Evolutionary conservation across 257 asterid species (phyloP).

Genomic region (Penstemon barbatus): DNA sequence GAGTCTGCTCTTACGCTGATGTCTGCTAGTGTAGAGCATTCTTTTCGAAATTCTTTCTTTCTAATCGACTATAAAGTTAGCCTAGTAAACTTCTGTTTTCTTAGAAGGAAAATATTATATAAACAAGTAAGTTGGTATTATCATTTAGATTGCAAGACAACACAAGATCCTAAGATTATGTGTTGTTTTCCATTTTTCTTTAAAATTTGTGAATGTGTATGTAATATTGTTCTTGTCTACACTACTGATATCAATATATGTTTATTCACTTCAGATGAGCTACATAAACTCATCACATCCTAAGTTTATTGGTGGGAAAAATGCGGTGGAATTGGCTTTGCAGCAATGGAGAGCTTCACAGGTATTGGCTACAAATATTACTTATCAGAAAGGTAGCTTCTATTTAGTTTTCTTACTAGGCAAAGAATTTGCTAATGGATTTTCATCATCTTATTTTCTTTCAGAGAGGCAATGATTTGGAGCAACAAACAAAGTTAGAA

Average conservation of each 20-base stretch:
- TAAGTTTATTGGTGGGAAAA: constrained; percentile 66
- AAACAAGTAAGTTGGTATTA: too few relatives aligned
- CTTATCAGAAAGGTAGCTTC: not conserved
- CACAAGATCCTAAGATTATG: too few relatives aligned
- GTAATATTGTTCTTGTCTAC: too few relatives aligned
- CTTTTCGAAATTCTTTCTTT: too few relatives aligned
- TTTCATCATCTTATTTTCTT: not conserved
- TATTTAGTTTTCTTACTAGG: not conserved
- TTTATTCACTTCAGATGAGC: constrained; percentile 44
- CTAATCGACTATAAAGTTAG: too few relatives aligned
- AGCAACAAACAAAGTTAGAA: constrained; percentile 10
- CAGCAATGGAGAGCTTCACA: constrained; percentile 48
- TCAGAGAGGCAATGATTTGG: constrained; percentile 6
- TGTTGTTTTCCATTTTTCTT: too few relatives aligned
- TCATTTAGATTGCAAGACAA: too few relatives aligned
- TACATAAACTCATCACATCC: constrained; percentile 74
- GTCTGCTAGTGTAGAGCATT: too few relatives aligned
- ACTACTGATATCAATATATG: constrained; percentile 2
- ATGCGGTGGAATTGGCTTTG: constrained; percentile 55
- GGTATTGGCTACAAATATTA: constrained; percentile 28
- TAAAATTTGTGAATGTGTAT: too few relatives aligned
- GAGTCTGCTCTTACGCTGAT: too few relatives aligned
- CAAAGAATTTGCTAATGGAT: not conserved
- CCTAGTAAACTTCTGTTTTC: too few relatives aligned
- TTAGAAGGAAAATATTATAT: too few relatives aligned